Conservation (phyloP, 1,284 basidiomycete species). For the Vanrija sp. region DNA sequence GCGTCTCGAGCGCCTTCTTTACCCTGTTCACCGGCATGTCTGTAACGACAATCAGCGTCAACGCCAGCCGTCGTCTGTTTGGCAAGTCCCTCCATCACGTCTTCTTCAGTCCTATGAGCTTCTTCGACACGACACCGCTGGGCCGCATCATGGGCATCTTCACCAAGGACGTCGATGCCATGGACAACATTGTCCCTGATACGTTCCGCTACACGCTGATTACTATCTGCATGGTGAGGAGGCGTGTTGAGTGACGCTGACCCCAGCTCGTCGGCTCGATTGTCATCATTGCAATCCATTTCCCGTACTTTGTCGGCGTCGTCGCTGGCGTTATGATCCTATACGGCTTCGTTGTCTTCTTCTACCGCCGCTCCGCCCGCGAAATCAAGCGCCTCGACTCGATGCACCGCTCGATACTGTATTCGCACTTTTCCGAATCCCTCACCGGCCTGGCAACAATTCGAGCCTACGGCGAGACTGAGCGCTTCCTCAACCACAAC, state of each 20-base stretch:
- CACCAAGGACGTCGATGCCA: conserved; percentile 6
- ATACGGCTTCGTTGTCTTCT: conserved; percentile 61
- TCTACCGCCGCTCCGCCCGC: conserved; percentile 82
- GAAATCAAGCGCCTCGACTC: conserved; percentile 66
- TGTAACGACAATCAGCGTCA: not conserved
- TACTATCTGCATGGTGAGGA: not conserved
- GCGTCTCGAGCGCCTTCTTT: conserved; percentile 54
- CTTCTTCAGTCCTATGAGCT: conserved; percentile 64
- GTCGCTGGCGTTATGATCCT: conserved; percentile 59
- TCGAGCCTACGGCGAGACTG: conserved; percentile 71
- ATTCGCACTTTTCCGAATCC: conserved; percentile 85
- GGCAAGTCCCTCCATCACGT: conserved; percentile 56
- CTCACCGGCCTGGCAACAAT: conserved; percentile 79
- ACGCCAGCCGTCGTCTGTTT: not conserved
- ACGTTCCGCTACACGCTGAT: not conserved
- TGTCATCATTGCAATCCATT: conserved; percentile 20
- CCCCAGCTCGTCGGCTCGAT: conserved; percentile 12
- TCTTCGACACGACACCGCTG: conserved; percentile 63
- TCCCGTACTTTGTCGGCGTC: conserved; percentile 46
- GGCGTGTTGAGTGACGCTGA: conserved; percentile 19
- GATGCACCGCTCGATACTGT: conserved; percentile 56
- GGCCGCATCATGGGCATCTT: conserved; percentile 39
- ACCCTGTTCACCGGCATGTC: conserved; percentile 57
- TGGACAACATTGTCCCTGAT: conserved; percentile 7
- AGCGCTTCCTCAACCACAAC: conserved; percentile 71